Evolutionary conservation across 805 yeast genomes (phyloP), one percentile per base, ranked within the genome.

Genomic region (Myxozyma sirexii): DNA sequence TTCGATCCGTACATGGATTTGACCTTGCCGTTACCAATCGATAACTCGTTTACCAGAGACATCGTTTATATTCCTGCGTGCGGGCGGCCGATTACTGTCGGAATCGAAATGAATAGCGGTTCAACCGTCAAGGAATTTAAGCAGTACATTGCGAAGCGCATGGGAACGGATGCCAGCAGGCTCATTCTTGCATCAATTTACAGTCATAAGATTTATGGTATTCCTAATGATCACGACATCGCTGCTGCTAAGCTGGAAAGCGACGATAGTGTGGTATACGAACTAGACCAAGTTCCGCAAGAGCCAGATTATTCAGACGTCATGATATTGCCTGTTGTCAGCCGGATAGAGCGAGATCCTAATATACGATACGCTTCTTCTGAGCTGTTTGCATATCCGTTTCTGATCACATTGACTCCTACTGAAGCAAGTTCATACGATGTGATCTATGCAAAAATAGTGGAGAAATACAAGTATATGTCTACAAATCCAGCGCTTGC

Each of bases 1-100:
- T 94, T 92, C 75, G 99, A 93, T 72, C 98, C 99, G 0, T 93
- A 84, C 70, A 90, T 85, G 74, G 97, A 91, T 70, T 75, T 93
- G 64, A 91, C 99, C 0, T 75, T 93, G 45, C 98, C 98, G 0
- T 77, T 93, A 24, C 98, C 98, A 0, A 82, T 86, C 1, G 82
- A 82, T 48, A 82, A 84, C 51, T 77, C 80, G 49, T 92, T 97
- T 97, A 74, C 77, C 33, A 86, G 84, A 42, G 80, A 80, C 21
- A 78, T 93, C 37, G 77, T 81, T 1, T 75, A 90, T 17, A 80
- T 91, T 33, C 84, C 88, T n/a, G 80, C 82, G 38, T 71, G 75
- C 19, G 82, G 84, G 6, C 74, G 72, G 8, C 82, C 86, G 0
- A 74, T 75, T 54, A 50, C 72, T 7, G 74, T 90, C 5, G 93